phyloP scores from a whole-genome alignment of 257 asterid species.

The Pogostemon cablin region DNA sequence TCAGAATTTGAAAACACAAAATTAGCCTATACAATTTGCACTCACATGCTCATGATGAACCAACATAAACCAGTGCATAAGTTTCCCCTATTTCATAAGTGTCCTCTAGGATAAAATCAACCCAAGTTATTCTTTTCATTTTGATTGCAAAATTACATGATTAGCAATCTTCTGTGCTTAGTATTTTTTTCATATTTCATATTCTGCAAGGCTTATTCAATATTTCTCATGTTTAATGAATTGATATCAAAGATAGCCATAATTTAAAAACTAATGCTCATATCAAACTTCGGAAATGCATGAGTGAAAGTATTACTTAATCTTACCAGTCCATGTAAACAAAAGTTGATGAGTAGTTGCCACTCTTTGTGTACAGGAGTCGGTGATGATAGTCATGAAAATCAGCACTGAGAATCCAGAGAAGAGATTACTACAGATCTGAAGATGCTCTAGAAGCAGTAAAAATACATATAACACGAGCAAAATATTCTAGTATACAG shows the following conservation, averaged over 20 bases:
- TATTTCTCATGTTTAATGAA: slow-evolving; percentile 3
- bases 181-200: not conserved
- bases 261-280: not conserved
- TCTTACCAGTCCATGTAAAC: slow-evolving; percentile 97
- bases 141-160: not conserved
- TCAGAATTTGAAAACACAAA: not conserved
- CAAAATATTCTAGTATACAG: slow-evolving; percentile 31
- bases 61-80: not conserved
- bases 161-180: not conserved
- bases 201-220: slow-evolving; percentile 18
- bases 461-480: slow-evolving; percentile 7
- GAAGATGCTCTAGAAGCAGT: slow-evolving; percentile 23
- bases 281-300: not conserved
- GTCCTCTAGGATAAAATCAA: slow-evolving; percentile 2
- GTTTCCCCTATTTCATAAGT: not conserved
- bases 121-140: slow-evolving; percentile 11
- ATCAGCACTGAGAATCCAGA: slow-evolving; percentile 73
- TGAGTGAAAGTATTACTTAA: slow-evolving; percentile 26
- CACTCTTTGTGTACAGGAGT: slow-evolving; percentile 91
- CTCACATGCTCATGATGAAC: slow-evolving; percentile 17
- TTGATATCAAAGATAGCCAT: not conserved
- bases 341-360: slow-evolving; percentile 95
- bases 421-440: slow-evolving; percentile 36
- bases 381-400: slow-evolving; percentile 99
- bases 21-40: not conserved